A percentile compares a stretch with the other conserved stretches of the same genome.
phyloP scores from a whole-genome alignment of 1,284 basidiomycete species.

The Ustilago trichophora region DNA sequence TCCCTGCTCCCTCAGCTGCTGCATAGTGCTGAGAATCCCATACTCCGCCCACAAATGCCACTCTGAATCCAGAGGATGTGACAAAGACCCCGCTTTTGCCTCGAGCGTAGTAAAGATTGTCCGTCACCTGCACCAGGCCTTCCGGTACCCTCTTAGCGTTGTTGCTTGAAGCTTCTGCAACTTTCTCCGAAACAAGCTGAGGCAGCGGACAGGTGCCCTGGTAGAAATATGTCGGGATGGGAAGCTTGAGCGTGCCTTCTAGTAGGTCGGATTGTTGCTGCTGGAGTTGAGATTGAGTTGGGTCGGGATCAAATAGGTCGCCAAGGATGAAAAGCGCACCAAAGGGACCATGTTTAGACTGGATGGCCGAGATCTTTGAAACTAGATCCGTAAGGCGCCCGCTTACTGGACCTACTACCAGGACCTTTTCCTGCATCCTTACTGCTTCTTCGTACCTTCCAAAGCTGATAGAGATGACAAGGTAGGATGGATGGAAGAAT shows the following conservation, averaged over 20 bases:
- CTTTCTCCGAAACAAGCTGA: not conserved
- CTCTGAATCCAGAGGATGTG: constrained; percentile 22
- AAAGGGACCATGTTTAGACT: constrained; percentile 94
- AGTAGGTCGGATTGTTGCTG: constrained; percentile 75
- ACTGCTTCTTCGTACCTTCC: no score
- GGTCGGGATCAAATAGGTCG: constrained; percentile 79
- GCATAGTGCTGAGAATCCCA: constrained; percentile 29
- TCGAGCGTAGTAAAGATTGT: constrained; percentile 47
- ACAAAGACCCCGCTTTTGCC: constrained; percentile 49
- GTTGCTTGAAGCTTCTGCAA: constrained; percentile 4
- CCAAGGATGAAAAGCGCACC: constrained; percentile 85
- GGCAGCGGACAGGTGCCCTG: constrained; percentile 73
- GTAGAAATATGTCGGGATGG: constrained; percentile 91
- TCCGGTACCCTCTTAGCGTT: not conserved
- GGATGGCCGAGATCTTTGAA: constrained; percentile 82
- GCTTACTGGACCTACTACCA: constrained; percentile 85
- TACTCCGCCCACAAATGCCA: constrained; percentile 51
- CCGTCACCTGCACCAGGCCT: constrained; percentile 18
- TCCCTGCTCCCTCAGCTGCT: constrained; percentile 1
- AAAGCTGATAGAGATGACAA: no score
- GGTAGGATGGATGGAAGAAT: no score
- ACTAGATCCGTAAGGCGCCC: constrained; percentile 80
- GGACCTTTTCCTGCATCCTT: constrained; percentile 69
- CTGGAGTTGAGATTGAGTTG: constrained; percentile 66
- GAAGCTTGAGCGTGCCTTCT: constrained; percentile 75